Evolutionary conservation across 768 basidiomycete genomes (phyloP), one percentile per base, ranked within the genome.

Genomic region (Xerocomus potaroensis): DNA sequence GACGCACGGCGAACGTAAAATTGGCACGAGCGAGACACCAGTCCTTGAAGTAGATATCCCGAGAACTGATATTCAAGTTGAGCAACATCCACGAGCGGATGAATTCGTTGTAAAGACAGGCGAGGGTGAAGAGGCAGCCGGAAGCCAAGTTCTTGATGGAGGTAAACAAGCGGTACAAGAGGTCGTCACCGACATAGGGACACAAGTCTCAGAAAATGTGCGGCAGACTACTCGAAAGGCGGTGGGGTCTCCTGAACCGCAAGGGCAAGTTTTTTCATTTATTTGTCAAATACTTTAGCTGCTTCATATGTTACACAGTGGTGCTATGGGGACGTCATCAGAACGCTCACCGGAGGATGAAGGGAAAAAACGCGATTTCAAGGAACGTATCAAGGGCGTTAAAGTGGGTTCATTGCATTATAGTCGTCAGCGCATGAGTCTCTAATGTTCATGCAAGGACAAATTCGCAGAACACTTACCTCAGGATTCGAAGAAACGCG

Each of bases 401-500:
- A 66, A 64, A 40, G 65, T 62, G 40, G 8, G 68, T 51, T 45
- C n/a, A 37, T 35, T 39, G 7, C 2, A 1, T 45, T 1, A 3
- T 7, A 11, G 10, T 32, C 12, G 12, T 4, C 9, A 3, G 0
- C 34, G 19, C 19, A 7, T n/a, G 23, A 24, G 27, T 5, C 11
- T 29, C 26, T 51, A 60, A 26, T 49, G n/a, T 29, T 30, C n/a
- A 30, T 34, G 16, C 8, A n/a, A 75, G 74, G 69, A 65, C 22
- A 69, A 68, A 19, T 42, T 81, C 24, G 62, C 69, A 34, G 81
- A 84, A 23, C 77, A 72, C 34, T 72, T 91, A 32, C 83, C 88
- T 1, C 76, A 84, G 41, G 75, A 86, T 53, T 83, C 87, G 52
- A 82, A 81, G 50, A 79, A 83, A 9, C 68, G 60, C 11, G 76